A percentile compares a stretch with the other conserved stretches of the same genome.
These are phyloP conservation scores for Penicillium waksmanii DNA, from an alignment of 495 filamentous ascomycete genomes.

Conservation along the genomic window DNA sequence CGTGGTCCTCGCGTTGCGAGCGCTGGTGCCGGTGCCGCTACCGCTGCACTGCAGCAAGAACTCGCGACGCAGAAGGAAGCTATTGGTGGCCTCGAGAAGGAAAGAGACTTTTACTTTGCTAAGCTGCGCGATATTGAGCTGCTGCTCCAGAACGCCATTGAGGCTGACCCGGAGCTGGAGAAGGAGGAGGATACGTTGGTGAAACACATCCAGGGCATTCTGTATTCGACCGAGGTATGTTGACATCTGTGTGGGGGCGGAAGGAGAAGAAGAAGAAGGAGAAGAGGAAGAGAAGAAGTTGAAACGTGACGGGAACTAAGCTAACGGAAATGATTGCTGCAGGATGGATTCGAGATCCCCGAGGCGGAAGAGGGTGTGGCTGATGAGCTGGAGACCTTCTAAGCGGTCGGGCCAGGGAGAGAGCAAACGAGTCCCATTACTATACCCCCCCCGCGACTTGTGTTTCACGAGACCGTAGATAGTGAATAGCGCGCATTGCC, in stretches of 20 bases:
- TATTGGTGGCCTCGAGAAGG: constrained; percentile 84
- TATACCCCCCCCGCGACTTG: constrained; percentile 29
- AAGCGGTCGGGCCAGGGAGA: constrained; percentile 18
- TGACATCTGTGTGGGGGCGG: background rate
- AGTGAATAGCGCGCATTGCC: constrained; percentile 19
- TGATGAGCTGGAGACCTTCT: constrained; percentile 58
- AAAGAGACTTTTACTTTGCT: constrained; percentile 98
- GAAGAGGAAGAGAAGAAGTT: background rate
- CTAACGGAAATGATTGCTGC: constrained; percentile 11
- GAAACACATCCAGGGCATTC: constrained; percentile 91
- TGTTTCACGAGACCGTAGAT: constrained; percentile 27
- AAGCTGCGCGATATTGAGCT: constrained; percentile 97
- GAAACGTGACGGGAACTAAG: background rate
- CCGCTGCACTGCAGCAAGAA: constrained; percentile 75
- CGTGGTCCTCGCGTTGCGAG: constrained; percentile 41
- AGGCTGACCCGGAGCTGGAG: constrained; percentile 87
- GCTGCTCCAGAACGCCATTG: constrained; percentile 86
- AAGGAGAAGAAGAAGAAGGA: background rate
- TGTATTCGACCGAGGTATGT: constrained; percentile 92
- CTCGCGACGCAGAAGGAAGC: constrained; percentile 83
- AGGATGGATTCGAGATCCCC: constrained; percentile 61
- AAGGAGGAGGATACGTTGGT: constrained; percentile 88
- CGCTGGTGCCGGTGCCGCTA: constrained; percentile 57
- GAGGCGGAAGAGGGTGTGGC: constrained; percentile 38
- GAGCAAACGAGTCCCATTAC: constrained; percentile 22